Evolutionary conservation across 495 filamentous ascomycete species (phyloP), one percentile per base, ranked within the genome.

Genomic region (Hapsidospora chrysogenum): DNA sequence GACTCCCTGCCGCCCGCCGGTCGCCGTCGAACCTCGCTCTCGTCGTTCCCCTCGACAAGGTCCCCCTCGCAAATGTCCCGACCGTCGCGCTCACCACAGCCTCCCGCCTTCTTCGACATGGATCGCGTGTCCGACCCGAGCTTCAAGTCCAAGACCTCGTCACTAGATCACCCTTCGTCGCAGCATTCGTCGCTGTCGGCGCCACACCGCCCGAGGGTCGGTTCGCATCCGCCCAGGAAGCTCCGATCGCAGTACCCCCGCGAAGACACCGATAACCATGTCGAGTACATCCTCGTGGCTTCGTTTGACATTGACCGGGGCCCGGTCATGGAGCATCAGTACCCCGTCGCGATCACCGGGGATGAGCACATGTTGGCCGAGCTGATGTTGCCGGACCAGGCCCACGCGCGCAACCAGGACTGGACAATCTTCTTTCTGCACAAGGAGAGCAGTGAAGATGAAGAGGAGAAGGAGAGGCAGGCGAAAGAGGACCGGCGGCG

Each of bases 401-500:
- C 86, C 17, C 89, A 99, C 58, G 77, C 87, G 22, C 70, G 92
- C 19, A 87, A 78, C 47, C 85, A 95, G 53, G 89, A 99, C 54
- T 99, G 89, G 89, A 99, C 89, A 21, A 92, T 96, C 10, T 99
- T 99, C 60, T 99, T 99, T 46, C 49, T 99, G 32, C 89, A 96
- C 50, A 96, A 96, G 51, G 92, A 96, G 51, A 80, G 74, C 4
- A 84, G 70, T 41, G 67, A 75, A 31, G 78, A 82, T 33, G 82
- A 80, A 8, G 82, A 84, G 23, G 81, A 82, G n/a, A 62, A 39
- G 49, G 64, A 60, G 52, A 47, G 41, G 57, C 63, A 49, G 39
- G 51, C 41, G 49, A 65, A 68, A 51, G 60, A 68, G 52, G 61
- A 72, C 49, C 54, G 64, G 38, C 51, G 53, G 28, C 56, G 56